These are phyloP conservation scores for Raphanus raphanistrum DNA, from an alignment of 345 rosid genomes.

Conservation along the genomic window DNA sequence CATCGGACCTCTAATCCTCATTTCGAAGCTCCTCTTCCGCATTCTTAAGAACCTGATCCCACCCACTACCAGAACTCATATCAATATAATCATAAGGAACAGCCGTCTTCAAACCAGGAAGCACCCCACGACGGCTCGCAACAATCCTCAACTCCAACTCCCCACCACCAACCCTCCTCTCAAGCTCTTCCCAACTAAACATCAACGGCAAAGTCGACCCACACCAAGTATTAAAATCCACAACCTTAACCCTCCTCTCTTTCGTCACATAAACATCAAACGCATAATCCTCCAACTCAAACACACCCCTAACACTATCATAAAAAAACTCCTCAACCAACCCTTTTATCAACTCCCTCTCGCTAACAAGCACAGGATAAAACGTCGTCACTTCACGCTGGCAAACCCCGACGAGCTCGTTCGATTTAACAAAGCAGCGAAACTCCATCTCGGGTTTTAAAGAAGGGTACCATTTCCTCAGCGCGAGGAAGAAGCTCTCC, in stretches of 20 bases:
- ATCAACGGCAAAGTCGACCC: constrained; percentile 71
- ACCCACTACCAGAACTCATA: constrained; percentile 64
- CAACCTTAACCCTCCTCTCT: constrained; percentile 53
- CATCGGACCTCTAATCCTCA: constrained; percentile 36
- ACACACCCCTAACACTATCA: constrained; percentile 42
- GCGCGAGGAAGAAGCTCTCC: constrained; percentile 65
- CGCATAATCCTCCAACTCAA: constrained; percentile 59
- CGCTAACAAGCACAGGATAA: constrained; percentile 56
- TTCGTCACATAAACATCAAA: constrained; percentile 68
- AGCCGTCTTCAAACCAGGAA: constrained; percentile 69
- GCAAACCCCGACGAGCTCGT: constrained; percentile 61
- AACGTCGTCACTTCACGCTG: constrained; percentile 80
- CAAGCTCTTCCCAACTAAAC: constrained; percentile 78
- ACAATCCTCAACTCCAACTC: constrained; percentile 60
- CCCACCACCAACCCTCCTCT: constrained; percentile 38
- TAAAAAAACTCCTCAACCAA: constrained; percentile 54
- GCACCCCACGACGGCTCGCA: constrained; percentile 55
- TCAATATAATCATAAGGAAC: constrained; percentile 77
- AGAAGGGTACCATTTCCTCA: constrained; percentile 72
- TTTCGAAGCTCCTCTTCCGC: constrained; percentile 52
- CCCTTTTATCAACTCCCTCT: constrained; percentile 40
- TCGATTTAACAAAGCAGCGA: constrained; percentile 63
- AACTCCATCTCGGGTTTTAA: constrained; percentile 76
- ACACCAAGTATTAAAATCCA: constrained; percentile 92
- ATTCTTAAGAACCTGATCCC: constrained; percentile 71